Evolutionary conservation across 495 filamentous ascomycete genomes (phyloP).

Genomic region (Terfezia claveryi): DNA sequence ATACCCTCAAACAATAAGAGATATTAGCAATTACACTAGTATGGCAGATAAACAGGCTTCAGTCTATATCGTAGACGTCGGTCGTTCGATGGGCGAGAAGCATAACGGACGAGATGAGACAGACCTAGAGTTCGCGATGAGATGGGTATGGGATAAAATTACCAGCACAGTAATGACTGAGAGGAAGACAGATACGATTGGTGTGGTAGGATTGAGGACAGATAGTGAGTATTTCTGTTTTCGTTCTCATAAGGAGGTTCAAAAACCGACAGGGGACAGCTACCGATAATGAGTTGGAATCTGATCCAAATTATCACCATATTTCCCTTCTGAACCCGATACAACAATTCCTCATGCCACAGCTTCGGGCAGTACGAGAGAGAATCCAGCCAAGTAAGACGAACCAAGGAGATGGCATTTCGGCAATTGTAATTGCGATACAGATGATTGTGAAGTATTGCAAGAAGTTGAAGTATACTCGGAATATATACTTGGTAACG

Average conservation of each 20-base stretch:
- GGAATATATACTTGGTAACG: conserved; percentile 66
- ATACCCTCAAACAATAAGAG: too few relatives aligned
- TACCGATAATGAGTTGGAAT: conserved; percentile 42
- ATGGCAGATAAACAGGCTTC: conserved; percentile 94
- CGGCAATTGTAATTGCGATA: conserved; percentile 63
- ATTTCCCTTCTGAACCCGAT: conserved; percentile 55
- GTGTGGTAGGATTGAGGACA: conserved; percentile 64
- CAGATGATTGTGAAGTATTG: conserved; percentile 64
- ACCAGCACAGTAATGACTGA: conserved; percentile 60
- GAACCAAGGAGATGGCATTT: conserved; percentile 35
- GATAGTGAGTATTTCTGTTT: conserved; percentile 28
- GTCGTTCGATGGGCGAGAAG: conserved; percentile 55
- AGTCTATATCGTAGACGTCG: conserved; percentile 78
- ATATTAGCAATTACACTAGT: neutral
- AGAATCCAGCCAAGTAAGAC: conserved; percentile 1
- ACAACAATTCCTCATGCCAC: conserved; percentile 24
- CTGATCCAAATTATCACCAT: conserved; percentile 43
- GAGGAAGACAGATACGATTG: conserved; percentile 58
- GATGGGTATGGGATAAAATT: conserved; percentile 93
- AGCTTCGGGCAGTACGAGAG: neutral
- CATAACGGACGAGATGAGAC: conserved; percentile 52
- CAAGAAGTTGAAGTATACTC: conserved; percentile 73
- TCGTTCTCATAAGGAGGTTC: neutral
- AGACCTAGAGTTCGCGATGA: conserved; percentile 75
- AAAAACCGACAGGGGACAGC: conserved; percentile 22